Percentiles rank a stretch among this genome's conserved stretches.
Conservation (phyloP, 352 stramenopile genomes). For the Globisporangium abappressorium region DNA sequence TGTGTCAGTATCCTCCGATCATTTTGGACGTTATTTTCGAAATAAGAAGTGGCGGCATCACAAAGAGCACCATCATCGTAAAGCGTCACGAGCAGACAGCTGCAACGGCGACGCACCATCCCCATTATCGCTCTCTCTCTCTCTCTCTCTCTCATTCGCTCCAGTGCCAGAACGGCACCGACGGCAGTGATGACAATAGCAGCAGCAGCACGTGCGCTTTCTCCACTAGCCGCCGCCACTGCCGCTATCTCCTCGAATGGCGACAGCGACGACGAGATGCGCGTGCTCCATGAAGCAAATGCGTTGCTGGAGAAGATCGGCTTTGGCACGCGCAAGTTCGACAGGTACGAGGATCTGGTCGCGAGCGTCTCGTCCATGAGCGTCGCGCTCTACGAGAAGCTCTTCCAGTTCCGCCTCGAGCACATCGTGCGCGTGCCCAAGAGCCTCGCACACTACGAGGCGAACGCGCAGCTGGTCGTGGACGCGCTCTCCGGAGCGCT, state of each 20-base stretch:
- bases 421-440: conserved; percentile 62
- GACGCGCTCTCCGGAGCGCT: conserved; percentile 68
- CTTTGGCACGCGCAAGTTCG: conserved; percentile 81
- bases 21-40: background rate
- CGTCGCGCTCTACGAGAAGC: conserved; percentile 88
- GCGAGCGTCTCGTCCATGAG: conserved; percentile 90
- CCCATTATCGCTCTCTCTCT: background rate
- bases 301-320: conserved; percentile 70
- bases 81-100: background rate
- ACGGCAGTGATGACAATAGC: background rate
- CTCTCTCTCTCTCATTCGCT: background rate
- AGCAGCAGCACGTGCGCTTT: background rate
- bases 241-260: background rate
- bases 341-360: conserved; percentile 67
- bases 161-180: background rate
- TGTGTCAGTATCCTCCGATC: background rate
- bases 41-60: background rate
- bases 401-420: conserved; percentile 85
- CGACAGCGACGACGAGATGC: background rate
- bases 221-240: background rate
- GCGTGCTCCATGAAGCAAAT: conserved; percentile 58
- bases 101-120: background rate
- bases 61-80: background rate
- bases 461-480: conserved; percentile 86
- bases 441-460: conserved; percentile 69